These are phyloP conservation scores for Dothiorella sarmentorum DNA, from an alignment of 2,329 filamentous ascomycete species.

Conservation along the genomic window DNA sequence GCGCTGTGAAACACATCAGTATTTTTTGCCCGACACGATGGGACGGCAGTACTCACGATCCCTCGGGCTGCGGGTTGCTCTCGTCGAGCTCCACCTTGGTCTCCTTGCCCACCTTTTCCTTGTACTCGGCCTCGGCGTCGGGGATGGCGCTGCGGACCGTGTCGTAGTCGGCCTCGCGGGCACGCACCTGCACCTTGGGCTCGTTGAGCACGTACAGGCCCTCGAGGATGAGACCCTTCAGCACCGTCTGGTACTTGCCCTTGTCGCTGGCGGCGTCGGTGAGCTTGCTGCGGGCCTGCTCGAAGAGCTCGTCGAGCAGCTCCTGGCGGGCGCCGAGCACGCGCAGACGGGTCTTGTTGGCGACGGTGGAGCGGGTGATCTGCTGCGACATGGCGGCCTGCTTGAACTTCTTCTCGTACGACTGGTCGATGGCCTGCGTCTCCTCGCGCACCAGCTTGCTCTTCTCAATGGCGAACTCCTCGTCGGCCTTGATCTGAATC, in stretches of 20 bases:
- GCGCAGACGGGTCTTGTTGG: conserved; percentile 92
- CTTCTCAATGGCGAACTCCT: conserved; percentile 99
- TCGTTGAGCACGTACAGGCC: conserved; percentile 86
- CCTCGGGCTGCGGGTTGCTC: conserved; percentile 73
- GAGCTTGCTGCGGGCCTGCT: conserved; percentile 72
- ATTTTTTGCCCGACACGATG: background rate
- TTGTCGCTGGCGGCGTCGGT: conserved; percentile 63
- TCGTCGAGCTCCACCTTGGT: conserved; percentile 71
- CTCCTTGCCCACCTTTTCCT: conserved; percentile 70
- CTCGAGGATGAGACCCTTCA: conserved; percentile 83
- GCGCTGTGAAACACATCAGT: conserved; percentile 55
- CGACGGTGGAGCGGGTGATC: conserved; percentile 91
- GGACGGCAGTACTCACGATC: conserved; percentile 60
- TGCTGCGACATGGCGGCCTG: conserved; percentile 97
- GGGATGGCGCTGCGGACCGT: conserved; percentile 73
- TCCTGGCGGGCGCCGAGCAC: conserved; percentile 85
- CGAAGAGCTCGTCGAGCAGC: conserved; percentile 86
- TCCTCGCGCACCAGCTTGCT: conserved; percentile 97
- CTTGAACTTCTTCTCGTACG: conserved; percentile 99
- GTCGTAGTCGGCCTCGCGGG: conserved; percentile 75
- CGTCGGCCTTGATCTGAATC: conserved; percentile 97
- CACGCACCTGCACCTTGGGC: conserved; percentile 69
- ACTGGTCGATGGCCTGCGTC: conserved; percentile 83
- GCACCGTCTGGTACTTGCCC: conserved; percentile 68
- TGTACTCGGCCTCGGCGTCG: conserved; percentile 76